phyloP scores from a whole-genome alignment of 2,329 filamentous ascomycete genomes.

The Penicillium griseofulvum region DNA sequence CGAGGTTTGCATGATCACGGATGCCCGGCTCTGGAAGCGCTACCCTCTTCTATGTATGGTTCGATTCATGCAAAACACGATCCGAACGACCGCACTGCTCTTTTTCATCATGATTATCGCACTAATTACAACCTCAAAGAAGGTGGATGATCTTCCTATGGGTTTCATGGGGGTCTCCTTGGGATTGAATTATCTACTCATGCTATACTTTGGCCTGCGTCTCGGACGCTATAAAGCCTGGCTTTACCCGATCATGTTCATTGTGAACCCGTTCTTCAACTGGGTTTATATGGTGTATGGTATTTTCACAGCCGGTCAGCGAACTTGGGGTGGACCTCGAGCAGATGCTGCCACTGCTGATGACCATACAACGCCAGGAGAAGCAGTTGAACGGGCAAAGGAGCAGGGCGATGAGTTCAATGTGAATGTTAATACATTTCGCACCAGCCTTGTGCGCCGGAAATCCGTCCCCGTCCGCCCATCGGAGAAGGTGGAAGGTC shows the following conservation, averaged over 20 bases:
- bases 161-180: slow-evolving; percentile 92
- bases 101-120: slow-evolving; percentile 94
- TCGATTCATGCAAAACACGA: slow-evolving; percentile 93
- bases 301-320: slow-evolving; percentile 88
- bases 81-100: slow-evolving; percentile 85
- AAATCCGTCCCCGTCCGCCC: slow-evolving; percentile 66
- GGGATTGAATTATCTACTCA: slow-evolving; percentile 89
- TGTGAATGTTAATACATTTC: slow-evolving; percentile 82
- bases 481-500: slow-evolving; percentile 70
- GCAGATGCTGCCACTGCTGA: slow-evolving; percentile 84
- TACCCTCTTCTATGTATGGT: slow-evolving; percentile 85
- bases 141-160: slow-evolving; percentile 74
- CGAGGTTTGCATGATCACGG: slow-evolving; percentile 96
- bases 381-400: slow-evolving; percentile 80
- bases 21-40: slow-evolving; percentile 83
- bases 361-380: slow-evolving; percentile 68
- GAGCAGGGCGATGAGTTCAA: slow-evolving; percentile 83
- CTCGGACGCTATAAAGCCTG: slow-evolving; percentile 88
- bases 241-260: slow-evolving; percentile 93
- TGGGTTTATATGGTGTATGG: slow-evolving; percentile 98
- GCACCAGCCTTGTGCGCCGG: slow-evolving; percentile 43
- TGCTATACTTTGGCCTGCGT: slow-evolving; percentile 91
- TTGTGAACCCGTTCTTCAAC: slow-evolving; percentile 95
- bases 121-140: slow-evolving; percentile 78
- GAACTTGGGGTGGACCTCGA: slow-evolving; percentile 92